Base-by-base conservation (phyloP, 345 rosid species). In the Ricinus communis region DNA sequence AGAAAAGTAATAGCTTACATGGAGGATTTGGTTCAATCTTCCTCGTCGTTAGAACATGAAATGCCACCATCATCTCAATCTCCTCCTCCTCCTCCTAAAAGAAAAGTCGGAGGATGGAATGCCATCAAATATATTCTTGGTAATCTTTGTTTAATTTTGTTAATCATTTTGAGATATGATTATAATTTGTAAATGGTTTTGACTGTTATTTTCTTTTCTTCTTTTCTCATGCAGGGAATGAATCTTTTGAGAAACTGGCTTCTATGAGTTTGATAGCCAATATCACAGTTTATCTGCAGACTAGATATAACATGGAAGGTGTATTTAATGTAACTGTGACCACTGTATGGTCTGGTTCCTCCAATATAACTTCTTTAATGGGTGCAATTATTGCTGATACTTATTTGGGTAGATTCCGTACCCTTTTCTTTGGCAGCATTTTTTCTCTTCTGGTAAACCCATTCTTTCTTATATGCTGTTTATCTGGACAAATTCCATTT, bases 161-260 rank as follows among this genome's bases (percentile, higher is more conserved):
- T n/a, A 46, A 1, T 24, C 50, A 31, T 47, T 49, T 36, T 41
- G 18, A 36, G 43, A 68, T n/a, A 45, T 18, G 16, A 8, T 49
- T 30, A 62, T n/a, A n/a, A 69, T n/a, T 1, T 30, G 30, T 71
- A 13, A 1, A 10, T 53, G n/a, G 56, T 25, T 56, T 27, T 36
- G 0, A 46, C 50, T 38, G 12, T 13, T 57, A 51, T 28, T 74
- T 52, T n/a, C n/a, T 52, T 52, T 24, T 72, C 21, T 36, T 11
- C 38, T 14, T 53, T 49, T 56, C 33, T 19, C 72, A 69, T 38
- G 25, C 71, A 85, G 93, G 86, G 71, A 91, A 91, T 38, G 87
- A 91, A 69, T 80, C 93, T 0, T 87, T 91, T 53, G 97, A 89
- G 85, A 91, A 87, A 77, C 70, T 86, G 71, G 94, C 97, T 16